phyloP scores from a whole-genome alignment of 1,284 basidiomycete species.

The Naganishia sp. region DNA sequence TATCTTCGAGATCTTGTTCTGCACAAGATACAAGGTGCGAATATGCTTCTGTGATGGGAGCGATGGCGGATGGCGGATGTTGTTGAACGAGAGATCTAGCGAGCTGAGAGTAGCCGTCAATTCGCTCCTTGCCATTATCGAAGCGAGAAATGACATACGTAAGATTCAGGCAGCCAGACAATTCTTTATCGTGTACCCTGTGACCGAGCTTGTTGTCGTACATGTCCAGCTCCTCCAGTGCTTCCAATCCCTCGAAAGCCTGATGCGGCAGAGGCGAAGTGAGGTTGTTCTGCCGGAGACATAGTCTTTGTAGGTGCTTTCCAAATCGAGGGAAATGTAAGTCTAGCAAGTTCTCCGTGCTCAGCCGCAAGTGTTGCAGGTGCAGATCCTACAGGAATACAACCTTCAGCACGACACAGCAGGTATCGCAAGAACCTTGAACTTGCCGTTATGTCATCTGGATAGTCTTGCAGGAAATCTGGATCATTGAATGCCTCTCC shows the following conservation, averaged over 20 bases:
- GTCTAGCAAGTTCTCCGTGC: constrained; percentile 61
- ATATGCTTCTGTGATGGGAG: constrained; percentile 62
- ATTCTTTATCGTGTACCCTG: constrained; percentile 60
- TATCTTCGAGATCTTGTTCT: constrained; percentile 89
- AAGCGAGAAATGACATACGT: constrained; percentile 60
- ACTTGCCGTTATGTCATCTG: constrained; percentile 67
- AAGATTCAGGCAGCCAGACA: constrained; percentile 66
- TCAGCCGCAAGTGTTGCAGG: constrained; percentile 78
- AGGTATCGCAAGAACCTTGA: neutral
- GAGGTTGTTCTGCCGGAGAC: constrained; percentile 81
- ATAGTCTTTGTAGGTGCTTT: constrained; percentile 69
- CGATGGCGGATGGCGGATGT: constrained; percentile 66
- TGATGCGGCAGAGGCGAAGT: constrained; percentile 70
- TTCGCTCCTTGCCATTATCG: neutral
- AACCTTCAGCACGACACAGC: neutral
- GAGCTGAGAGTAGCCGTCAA: constrained; percentile 57
- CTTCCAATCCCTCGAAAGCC: constrained; percentile 65
- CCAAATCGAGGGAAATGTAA: constrained; percentile 68
- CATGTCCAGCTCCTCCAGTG: constrained; percentile 85
- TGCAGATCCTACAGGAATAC: constrained; percentile 71
- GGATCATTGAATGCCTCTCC: constrained; percentile 48
- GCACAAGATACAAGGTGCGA: constrained; percentile 86
- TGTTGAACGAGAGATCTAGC: constrained; percentile 94
- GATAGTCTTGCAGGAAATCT: constrained; percentile 59
- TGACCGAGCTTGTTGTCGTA: constrained; percentile 91